phyloP scores from a whole-genome alignment of 352 stramenopile genomes.

The Phytophthora pini region DNA sequence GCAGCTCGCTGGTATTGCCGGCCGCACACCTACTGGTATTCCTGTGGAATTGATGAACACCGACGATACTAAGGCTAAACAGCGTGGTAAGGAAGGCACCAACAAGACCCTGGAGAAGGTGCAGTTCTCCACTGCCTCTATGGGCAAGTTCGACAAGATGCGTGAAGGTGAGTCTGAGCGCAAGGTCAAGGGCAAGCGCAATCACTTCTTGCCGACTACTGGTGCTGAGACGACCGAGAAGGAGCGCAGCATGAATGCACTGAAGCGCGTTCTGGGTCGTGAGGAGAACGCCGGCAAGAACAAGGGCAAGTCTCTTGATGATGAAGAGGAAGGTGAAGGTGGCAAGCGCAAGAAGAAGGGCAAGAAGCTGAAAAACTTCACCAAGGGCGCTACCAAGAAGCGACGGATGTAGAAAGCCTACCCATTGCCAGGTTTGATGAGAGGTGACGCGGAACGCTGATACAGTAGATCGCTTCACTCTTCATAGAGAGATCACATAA shows the following conservation, averaged over 20 bases:
- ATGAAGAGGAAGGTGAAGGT: conserved; percentile 62
- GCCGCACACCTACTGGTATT: conserved; percentile 80
- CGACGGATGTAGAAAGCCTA: conserved; percentile 56
- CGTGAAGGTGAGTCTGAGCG: conserved; percentile 91
- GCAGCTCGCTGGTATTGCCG: conserved; percentile 47
- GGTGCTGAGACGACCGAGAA: conserved; percentile 81
- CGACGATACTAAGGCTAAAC: conserved; percentile 71
- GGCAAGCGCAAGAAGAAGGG: conserved; percentile 69
- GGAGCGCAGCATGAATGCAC: conserved; percentile 79
- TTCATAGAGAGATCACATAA: conserved; percentile 46
- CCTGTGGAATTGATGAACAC: conserved; percentile 91
- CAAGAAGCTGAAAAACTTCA: conserved; percentile 77
- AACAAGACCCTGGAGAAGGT: conserved; percentile 89
- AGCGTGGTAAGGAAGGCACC: conserved; percentile 92
- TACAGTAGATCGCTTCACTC: conserved; percentile 16
- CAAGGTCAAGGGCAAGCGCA: conserved; percentile 87
- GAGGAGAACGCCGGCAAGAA: conserved; percentile 84
- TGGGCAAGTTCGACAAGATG: conserved; percentile 96
- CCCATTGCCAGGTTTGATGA: conserved; percentile 8
- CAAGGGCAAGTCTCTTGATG: conserved; percentile 62
- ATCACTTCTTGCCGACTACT: conserved; percentile 80
- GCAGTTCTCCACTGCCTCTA: conserved; percentile 93
- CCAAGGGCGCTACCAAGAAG: conserved; percentile 76
- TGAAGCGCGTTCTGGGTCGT: conserved; percentile 76
- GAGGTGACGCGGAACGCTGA: conserved; percentile 8